Base-by-base conservation (phyloP, 768 basidiomycete species). In the Leucosporidium yakuticum region DNA sequence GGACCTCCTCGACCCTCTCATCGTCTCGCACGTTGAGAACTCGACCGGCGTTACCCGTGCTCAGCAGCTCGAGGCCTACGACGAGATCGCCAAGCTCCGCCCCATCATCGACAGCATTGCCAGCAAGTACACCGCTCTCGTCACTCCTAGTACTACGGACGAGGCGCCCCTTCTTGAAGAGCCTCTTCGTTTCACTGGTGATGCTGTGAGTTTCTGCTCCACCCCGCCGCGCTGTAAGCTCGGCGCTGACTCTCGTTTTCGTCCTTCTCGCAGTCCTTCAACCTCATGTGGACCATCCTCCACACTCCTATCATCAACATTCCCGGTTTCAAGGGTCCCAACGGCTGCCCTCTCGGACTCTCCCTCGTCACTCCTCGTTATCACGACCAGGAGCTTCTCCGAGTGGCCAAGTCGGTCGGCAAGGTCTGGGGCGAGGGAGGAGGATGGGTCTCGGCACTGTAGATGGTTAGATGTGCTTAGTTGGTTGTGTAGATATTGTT, bases 271-370 rank as follows among this genome's bases (percentile, higher is more conserved):
- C 47, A 62, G 36, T 58, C 70, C 20, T 76, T 78, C 62, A 70
- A 70, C 63, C 57, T 55, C 17, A 77, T 75, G 69, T 79, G 77
- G 55, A 76, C 77, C 21, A 69, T 65, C n/a, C 70, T 76, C 3
- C 77, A 79, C 68, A 67, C 73, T 21, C 76, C 76, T 2, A 59
- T 60, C 14, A 50, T 78, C 55, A 73, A 77, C 29, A 56, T 78
- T 15, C 78, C 77, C 2, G 78, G 78, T 23, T 78, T 78, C 62
- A 68, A 65, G 1, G 76, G 78, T 14, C 67, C 67, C 27, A 64
- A 65, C 27, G 77, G 75, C 4, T 68, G 76, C 64, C 78, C 78
- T 0, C 69, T 79, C 23, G 78, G 78, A 17, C 64, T 79, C 51
- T 74, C 76, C 1, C 69, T 79, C n/a, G 76, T 78, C n/a, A 73